Conservation (phyloP, 345 rosid species). For the Psidium guajava region DNA sequence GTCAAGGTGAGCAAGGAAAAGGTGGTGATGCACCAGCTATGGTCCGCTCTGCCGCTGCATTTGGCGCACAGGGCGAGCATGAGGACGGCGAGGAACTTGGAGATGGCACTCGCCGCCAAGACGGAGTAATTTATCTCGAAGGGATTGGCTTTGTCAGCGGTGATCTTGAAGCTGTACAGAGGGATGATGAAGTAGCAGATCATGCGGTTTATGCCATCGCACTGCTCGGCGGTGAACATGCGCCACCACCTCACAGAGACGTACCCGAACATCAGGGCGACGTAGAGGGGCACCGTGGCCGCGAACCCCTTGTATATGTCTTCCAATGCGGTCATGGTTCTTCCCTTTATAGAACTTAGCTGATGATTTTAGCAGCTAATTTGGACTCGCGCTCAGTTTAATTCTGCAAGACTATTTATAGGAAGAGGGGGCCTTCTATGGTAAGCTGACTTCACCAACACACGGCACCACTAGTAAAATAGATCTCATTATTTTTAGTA, state of each 20-base stretch:
- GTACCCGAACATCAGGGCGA: conserved; percentile 66
- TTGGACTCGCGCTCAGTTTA: neutral
- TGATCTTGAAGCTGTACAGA: conserved; percentile 64
- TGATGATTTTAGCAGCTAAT: neutral
- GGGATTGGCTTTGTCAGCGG: conserved; percentile 58
- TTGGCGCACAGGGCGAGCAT: conserved; percentile 56
- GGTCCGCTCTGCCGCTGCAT: conserved; percentile 56
- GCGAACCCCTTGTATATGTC: conserved; percentile 69
- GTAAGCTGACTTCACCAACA: neutral
- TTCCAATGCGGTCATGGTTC: conserved; percentile 56
- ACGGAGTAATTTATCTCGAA: conserved; percentile 61
- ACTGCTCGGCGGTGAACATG: conserved; percentile 57
- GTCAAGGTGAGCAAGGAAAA: conserved; percentile 63
- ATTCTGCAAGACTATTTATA: neutral
- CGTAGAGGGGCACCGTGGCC: conserved; percentile 77
- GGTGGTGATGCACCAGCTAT: conserved; percentile 71
- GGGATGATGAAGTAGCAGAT: conserved; percentile 85
- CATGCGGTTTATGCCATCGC: conserved; percentile 65
- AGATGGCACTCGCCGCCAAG: conserved; percentile 52
- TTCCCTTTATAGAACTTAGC: neutral
- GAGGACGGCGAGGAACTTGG: conserved; percentile 46
- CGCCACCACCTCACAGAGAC: conserved; percentile 92
- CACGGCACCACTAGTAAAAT: neutral
- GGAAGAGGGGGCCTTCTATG: neutral
- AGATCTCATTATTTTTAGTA: neutral